Evolutionary conservation across 2,329 filamentous ascomycete species (phyloP).

Genomic region (Leptographium lundbergii): DNA sequence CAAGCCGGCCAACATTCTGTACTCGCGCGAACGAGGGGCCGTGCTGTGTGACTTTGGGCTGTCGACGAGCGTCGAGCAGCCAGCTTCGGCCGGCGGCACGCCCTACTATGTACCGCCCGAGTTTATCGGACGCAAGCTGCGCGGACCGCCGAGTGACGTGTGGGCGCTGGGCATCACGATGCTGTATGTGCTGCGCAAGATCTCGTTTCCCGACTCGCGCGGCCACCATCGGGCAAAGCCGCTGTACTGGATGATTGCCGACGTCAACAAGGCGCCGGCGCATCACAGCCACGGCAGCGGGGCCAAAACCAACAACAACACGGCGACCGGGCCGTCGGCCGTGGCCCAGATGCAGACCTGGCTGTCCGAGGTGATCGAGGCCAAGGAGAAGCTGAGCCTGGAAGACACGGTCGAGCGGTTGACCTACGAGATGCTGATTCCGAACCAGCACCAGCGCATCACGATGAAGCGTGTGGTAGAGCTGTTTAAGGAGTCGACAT

Average conservation of each 20-base stretch:
- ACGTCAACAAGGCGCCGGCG: constrained; percentile 28
- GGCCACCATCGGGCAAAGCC: constrained; percentile 34
- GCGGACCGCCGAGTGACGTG: constrained; percentile 42
- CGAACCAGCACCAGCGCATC: constrained; percentile 37
- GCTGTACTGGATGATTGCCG: constrained; percentile 46
- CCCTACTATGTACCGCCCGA: constrained; percentile 51
- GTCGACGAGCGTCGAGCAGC: constrained; percentile 33
- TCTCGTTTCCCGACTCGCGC: constrained; percentile 40
- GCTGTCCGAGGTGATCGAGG: constrained; percentile 39
- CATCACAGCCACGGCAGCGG: constrained; percentile 13
- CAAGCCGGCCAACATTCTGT: constrained; percentile 49
- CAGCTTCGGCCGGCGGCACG: constrained; percentile 40
- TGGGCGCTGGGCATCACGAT: constrained; percentile 49
- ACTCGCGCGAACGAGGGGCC: constrained; percentile 43
- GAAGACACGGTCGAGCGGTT: constrained; percentile 38
- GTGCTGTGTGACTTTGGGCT: constrained; percentile 50
- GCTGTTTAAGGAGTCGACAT: constrained; percentile 19
- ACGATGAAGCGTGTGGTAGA: constrained; percentile 41
- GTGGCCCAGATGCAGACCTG: constrained; percentile 42
- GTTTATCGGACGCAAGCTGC: constrained; percentile 41
- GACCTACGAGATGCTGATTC: constrained; percentile 40
- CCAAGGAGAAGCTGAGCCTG: constrained; percentile 30
- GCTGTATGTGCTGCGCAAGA: constrained; percentile 45
- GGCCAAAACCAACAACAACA: constrained; percentile 10
- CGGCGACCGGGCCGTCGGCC: constrained; percentile 19